Percentiles rank a stretch among this genome's conserved stretches.
phyloP scores from a whole-genome alignment of 2,329 filamentous ascomycete genomes.

The Chaetomiaceae sp. region DNA sequence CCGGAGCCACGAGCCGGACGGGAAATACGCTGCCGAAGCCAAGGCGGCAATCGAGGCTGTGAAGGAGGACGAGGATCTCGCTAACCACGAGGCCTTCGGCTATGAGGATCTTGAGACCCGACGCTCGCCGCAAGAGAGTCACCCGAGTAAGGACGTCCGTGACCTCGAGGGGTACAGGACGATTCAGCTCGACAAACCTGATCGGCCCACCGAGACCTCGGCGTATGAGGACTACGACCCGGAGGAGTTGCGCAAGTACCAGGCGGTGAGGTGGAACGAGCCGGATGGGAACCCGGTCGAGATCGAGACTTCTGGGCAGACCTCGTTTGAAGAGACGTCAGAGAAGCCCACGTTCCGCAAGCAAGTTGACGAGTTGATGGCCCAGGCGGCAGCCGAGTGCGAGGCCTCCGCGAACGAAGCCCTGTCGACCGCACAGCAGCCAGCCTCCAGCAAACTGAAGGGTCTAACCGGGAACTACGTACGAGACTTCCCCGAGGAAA shows the following conservation, averaged over 20 bases:
- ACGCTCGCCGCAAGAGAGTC: neutral
- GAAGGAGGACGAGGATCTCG: conserved; percentile 26
- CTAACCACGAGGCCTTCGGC: conserved; percentile 24
- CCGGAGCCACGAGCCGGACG: conserved; percentile 22
- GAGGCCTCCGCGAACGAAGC: conserved; percentile 29
- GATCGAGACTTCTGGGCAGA: neutral
- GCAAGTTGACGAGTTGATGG: conserved; percentile 31
- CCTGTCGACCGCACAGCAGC: conserved; percentile 23
- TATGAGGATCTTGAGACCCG: conserved; percentile 21
- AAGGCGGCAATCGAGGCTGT: conserved; percentile 26
- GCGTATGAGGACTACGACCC: conserved; percentile 1
- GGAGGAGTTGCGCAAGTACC: conserved; percentile 16
- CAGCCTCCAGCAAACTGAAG: neutral
- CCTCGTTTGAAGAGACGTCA: neutral
- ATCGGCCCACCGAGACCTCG: neutral
- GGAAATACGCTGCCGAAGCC: conserved; percentile 12
- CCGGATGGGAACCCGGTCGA: conserved; percentile 19
- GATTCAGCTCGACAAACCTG: neutral
- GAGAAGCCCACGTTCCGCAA: conserved; percentile 24
- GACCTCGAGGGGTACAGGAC: conserved; percentile 26
- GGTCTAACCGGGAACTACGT: conserved; percentile 44
- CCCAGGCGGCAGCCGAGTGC: conserved; percentile 27
- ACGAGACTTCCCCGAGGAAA: conserved; percentile 52
- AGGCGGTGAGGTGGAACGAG: conserved; percentile 19
- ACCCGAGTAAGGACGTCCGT: neutral